phyloP scores from a whole-genome alignment of 768 basidiomycete species.

The Mycena capillaripes region DNA sequence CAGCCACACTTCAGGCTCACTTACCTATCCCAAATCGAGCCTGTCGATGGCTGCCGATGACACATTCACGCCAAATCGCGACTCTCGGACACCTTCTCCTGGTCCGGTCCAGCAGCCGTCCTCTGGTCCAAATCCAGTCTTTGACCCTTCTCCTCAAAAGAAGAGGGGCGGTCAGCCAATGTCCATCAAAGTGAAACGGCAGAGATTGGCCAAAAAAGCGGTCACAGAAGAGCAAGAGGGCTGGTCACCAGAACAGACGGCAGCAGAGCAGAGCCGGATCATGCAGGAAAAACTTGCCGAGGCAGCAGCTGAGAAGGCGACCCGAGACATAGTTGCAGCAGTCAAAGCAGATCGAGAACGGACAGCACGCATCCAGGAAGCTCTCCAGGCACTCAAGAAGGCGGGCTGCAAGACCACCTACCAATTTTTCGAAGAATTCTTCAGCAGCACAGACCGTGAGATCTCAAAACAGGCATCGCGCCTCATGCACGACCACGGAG shows the following conservation, averaged over 20 bases:
- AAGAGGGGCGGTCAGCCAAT: background rate
- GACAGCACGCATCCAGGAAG: background rate
- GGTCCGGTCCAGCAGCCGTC: background rate
- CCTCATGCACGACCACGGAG: conserved; percentile 7
- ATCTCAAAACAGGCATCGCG: conserved; percentile 1
- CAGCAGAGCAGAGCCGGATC: background rate
- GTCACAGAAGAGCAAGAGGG: background rate
- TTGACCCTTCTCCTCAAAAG: background rate
- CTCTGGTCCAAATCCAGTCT: background rate
- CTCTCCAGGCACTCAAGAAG: background rate
- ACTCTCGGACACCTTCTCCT: background rate
- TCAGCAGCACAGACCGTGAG: background rate
- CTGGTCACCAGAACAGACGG: conserved; percentile 2
- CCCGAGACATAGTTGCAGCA: background rate
- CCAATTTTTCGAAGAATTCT: conserved; percentile 22
- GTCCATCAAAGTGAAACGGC: background rate
- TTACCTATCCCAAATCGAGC: too few species aligned
- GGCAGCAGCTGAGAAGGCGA: background rate
- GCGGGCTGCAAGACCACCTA: conserved; percentile 8
- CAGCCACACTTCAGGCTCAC: background rate
- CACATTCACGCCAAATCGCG: background rate
- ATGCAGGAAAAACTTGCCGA: conserved; percentile 6
- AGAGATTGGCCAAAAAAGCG: background rate
- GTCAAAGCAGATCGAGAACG: background rate
- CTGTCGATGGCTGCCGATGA: background rate